Percentiles rank a stretch among this genome's conserved stretches.
Conservation (phyloP, 2,329 filamentous ascomycete species). For the Rhinocladiella similis region DNA sequence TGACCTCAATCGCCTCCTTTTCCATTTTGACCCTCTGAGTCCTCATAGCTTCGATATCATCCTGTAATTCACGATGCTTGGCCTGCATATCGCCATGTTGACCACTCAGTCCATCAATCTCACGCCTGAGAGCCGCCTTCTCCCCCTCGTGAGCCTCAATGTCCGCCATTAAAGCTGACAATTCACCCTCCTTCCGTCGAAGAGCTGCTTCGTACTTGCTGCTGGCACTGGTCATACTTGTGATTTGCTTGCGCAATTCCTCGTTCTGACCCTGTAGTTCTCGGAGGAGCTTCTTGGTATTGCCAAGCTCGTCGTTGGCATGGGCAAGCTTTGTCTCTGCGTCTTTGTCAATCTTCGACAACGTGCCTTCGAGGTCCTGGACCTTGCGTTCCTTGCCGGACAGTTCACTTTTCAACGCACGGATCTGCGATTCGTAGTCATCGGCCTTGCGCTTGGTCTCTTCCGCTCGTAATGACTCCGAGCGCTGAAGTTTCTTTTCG, state of each 20-base stretch:
- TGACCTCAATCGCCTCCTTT: constrained; percentile 85
- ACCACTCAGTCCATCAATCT: constrained; percentile 67
- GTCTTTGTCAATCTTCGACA: constrained; percentile 84
- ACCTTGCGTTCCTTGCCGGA: constrained; percentile 86
- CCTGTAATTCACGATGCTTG: constrained; percentile 79
- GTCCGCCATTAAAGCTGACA: constrained; percentile 80
- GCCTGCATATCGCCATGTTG: constrained; percentile 78
- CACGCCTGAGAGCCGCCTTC: constrained; percentile 73
- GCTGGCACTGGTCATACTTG: constrained; percentile 84
- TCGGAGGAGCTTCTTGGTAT: constrained; percentile 70
- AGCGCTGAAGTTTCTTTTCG: constrained; percentile 23
- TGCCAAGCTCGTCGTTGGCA: constrained; percentile 76
- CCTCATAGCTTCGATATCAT: constrained; percentile 82
- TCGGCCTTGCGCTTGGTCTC: constrained; percentile 24
- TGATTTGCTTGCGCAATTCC: constrained; percentile 79
- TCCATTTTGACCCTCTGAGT: constrained; percentile 82
- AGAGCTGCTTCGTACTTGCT: constrained; percentile 95
- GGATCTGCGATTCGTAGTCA: constrained; percentile 60
- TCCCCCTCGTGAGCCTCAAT: constrained; percentile 81
- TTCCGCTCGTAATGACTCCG: constrained; percentile 21
- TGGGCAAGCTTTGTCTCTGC: constrained; percentile 79
- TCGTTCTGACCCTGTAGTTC: constrained; percentile 78
- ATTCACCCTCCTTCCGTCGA: constrained; percentile 88
- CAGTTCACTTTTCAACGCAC: constrained; percentile 88
- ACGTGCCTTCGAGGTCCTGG: constrained; percentile 79